Conservation (phyloP, 2,329 filamentous ascomycete species). For the Aspergillus neoniger region DNA sequence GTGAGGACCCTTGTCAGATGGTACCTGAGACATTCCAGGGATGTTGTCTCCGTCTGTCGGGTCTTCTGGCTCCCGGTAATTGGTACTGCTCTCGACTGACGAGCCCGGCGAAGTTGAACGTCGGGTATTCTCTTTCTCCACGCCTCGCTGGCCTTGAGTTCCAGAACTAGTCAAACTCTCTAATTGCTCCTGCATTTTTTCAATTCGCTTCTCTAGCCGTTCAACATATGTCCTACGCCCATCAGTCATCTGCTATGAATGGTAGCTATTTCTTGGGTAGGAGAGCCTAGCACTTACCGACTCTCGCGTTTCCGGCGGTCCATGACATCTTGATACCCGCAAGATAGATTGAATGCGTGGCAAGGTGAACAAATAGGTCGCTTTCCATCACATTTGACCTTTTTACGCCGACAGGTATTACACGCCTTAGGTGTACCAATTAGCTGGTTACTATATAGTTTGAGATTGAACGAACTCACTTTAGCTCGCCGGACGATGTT, state of each 20-base stretch:
- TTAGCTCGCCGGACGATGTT: background rate
- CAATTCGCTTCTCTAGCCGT: constrained; percentile 13
- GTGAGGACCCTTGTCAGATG: background rate
- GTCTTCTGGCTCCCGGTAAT: background rate
- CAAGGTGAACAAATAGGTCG: constrained; percentile 15
- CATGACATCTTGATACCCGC: constrained; percentile 10
- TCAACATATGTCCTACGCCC: constrained; percentile 11
- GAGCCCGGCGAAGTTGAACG: background rate
- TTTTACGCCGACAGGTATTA: constrained; percentile 16
- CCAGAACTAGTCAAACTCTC: constrained; percentile 1
- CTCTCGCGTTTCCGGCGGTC: background rate
- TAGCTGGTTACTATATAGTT: background rate
- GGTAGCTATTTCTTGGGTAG: too few species aligned
- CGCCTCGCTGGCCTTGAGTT: background rate
- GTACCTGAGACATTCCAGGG: background rate
- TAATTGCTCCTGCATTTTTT: constrained; percentile 13
- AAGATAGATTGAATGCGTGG: constrained; percentile 10
- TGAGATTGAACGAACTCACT: background rate
- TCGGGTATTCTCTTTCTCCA: background rate
- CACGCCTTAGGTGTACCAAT: constrained; percentile 9
- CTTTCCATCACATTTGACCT: constrained; percentile 16
- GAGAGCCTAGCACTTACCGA: constrained; percentile 1
- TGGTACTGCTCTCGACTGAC: background rate
- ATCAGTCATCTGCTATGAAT: background rate
- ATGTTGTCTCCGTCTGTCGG: background rate